A percentile compares a stretch with the other conserved stretches of the same genome.
phyloP scores from a whole-genome alignment of 2,329 filamentous ascomycete species.

The Erysiphe neolycopersici region DNA sequence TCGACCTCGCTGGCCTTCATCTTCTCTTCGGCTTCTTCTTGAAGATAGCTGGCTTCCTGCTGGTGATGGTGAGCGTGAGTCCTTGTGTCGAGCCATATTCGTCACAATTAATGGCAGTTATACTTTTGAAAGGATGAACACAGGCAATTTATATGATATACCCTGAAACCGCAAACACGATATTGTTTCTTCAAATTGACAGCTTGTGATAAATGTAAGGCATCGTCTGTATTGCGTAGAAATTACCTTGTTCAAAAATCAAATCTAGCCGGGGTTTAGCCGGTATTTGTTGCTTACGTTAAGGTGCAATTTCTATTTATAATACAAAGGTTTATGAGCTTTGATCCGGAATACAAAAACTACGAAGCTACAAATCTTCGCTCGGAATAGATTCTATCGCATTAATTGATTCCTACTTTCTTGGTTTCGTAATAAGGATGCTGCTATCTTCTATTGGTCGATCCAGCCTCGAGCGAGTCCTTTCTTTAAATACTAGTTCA shows the following conservation, averaged over 20 bases:
- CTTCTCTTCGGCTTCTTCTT: conserved; percentile 24
- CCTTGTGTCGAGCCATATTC: conserved; percentile 32
- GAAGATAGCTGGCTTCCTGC: conserved; percentile 60
- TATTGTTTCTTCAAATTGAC: neutral
- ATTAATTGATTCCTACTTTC: no score
- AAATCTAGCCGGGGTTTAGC: no score
- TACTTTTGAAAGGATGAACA: conserved; percentile 13
- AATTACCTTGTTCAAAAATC: no score
- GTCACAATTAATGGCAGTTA: conserved; percentile 18
- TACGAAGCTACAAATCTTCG: no score
- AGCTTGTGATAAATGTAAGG: no score
- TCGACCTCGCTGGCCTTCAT: conserved; percentile 23
- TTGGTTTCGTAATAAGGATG: neutral
- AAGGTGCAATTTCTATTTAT: no score
- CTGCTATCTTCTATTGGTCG: neutral
- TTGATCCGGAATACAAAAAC: no score
- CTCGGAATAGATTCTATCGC: no score
- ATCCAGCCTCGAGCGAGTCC: neutral
- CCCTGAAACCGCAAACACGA: neutral
- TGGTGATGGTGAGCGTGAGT: conserved; percentile 72
- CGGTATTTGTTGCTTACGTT: no score
- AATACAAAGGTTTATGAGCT: no score
- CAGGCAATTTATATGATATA: neutral
- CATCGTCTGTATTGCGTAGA: no score
- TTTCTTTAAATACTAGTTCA: neutral